A percentile compares a stretch with the other conserved stretches of the same genome.
phyloP scores from a whole-genome alignment of 768 basidiomycete genomes.

The Boletus reticuloceps region DNA sequence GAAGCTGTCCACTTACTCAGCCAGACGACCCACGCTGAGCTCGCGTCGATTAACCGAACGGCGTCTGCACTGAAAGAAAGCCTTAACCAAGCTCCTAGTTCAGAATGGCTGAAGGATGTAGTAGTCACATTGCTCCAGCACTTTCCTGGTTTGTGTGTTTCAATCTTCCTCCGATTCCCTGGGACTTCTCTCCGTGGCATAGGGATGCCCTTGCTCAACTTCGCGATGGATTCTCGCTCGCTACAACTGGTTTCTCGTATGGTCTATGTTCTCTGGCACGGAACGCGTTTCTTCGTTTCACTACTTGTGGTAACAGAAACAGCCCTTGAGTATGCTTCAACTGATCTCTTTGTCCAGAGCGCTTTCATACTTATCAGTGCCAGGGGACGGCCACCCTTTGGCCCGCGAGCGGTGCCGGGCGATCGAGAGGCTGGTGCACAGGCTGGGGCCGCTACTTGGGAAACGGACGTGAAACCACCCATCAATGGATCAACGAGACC shows the following conservation, averaged over 20 bases:
- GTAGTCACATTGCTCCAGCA: constrained; percentile 10
- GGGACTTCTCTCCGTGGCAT: not conserved
- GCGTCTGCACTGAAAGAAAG: constrained; percentile 28
- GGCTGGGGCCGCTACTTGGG: not conserved
- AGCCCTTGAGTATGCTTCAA: not conserved
- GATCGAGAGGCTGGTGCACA: not conserved
- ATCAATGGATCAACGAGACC: constrained; percentile 1
- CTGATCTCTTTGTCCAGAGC: constrained; percentile 31
- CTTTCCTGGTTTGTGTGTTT: constrained; percentile 25
- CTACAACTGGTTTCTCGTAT: constrained; percentile 26
- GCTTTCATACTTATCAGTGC: constrained; percentile 34
- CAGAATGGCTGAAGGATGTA: constrained; percentile 23
- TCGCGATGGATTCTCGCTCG: constrained; percentile 24
- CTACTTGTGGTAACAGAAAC: constrained; percentile 39
- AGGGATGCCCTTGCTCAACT: constrained; percentile 12
- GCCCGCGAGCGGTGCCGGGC: not conserved
- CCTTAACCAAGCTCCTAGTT: constrained; percentile 20
- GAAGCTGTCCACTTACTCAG: constrained; percentile 38
- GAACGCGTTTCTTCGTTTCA: constrained; percentile 35
- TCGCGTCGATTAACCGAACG: constrained; percentile 48
- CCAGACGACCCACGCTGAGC: constrained; percentile 38
- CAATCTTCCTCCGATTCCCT: not conserved
- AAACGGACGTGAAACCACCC: constrained; percentile 7
- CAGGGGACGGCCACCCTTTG: constrained; percentile 14
- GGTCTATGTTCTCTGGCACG: constrained; percentile 29